Evolutionary conservation across 305 asterid species (phyloP), one percentile per base, ranked within the genome.

Genomic region (Andrographis paniculata): DNA sequence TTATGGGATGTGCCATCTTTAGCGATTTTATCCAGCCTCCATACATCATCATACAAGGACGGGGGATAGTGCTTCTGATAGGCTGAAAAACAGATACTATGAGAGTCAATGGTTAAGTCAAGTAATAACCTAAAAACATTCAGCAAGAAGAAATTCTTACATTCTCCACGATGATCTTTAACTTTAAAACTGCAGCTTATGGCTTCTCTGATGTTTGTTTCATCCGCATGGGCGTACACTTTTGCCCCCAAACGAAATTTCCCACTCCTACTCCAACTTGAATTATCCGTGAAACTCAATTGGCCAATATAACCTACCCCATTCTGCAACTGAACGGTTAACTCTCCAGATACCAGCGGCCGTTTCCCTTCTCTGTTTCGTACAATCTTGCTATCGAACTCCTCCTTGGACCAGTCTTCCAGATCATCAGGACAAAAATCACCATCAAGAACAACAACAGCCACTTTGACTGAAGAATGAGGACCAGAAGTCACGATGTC

Each of bases 191-290:
- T 60, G 39, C 67, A 77, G 66, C 88, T 82, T 46, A 76, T 60
- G 28, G 87, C 98, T 67, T 89, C 98, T 68, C 84, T 76, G 6
- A 89, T 59, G 59, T 57, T 65, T n/a, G 22, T 35, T 17, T 67
- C 68, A 53, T 55, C 62, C 31, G 67, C 41, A 31, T 15, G 19
- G 28, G 56, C 62, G 23, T 37, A 17, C 17, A 62, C 62, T 48
- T 61, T 63, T 37, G 72, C 78, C 9, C 87, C 96, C 61, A 89
- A 61, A 40, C 92, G 68, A 48, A 89, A 89, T 57, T 58, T 86
- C 31, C 95, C 87, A 58, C 94, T 73, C 63, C 94, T 75, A n/a
- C 54, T 66, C 96, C 98, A 89, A 74, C 95, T 86, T 3, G 96
- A 86, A 56, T 89, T 89, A 53, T 89, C 96, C 0, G 96, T 89